phyloP scores from a whole-genome alignment of 2,329 filamentous ascomycete species.

The Aspergillus felis region DNA sequence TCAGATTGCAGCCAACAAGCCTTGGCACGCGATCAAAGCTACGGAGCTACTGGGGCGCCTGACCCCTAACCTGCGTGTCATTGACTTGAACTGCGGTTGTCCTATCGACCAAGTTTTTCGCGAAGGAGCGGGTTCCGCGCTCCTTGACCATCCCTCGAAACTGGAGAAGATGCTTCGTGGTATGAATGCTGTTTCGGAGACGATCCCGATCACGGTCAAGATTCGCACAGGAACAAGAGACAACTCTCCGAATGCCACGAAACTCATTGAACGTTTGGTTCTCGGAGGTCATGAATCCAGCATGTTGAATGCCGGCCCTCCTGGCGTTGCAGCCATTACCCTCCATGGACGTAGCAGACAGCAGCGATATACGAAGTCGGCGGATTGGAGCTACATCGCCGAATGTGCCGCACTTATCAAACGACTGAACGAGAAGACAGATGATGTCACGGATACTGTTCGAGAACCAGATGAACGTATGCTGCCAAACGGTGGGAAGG shows the following conservation, averaged over 20 bases:
- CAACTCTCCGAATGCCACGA: conserved; percentile 71
- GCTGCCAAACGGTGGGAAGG: conserved; percentile 64
- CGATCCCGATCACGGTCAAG: conserved; percentile 90
- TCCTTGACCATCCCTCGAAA: conserved; percentile 84
- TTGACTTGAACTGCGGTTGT: conserved; percentile 96
- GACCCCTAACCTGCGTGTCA: conserved; percentile 78
- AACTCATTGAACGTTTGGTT: conserved; percentile 76
- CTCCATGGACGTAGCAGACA: conserved; percentile 90
- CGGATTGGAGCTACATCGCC: conserved; percentile 94
- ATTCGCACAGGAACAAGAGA: conserved; percentile 88
- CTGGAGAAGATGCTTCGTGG: conserved; percentile 91
- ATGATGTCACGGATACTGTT: conserved; percentile 68
- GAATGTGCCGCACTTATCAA: conserved; percentile 84
- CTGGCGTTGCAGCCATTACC: conserved; percentile 90
- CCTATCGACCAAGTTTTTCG: conserved; percentile 93
- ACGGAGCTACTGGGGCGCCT: conserved; percentile 74
- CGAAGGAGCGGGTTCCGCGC: conserved; percentile 80
- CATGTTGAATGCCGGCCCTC: conserved; percentile 63
- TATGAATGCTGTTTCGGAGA: conserved; percentile 90
- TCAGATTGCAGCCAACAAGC: conserved; percentile 89
- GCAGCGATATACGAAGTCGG: conserved; percentile 84
- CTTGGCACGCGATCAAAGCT: conserved; percentile 84
- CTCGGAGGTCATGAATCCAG: conserved; percentile 72
- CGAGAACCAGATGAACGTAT: conserved; percentile 72
- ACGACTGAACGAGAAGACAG: conserved; percentile 67